Evolutionary conservation across 306 rosid species (phyloP).

Genomic region (Crotalaria pallida): DNA sequence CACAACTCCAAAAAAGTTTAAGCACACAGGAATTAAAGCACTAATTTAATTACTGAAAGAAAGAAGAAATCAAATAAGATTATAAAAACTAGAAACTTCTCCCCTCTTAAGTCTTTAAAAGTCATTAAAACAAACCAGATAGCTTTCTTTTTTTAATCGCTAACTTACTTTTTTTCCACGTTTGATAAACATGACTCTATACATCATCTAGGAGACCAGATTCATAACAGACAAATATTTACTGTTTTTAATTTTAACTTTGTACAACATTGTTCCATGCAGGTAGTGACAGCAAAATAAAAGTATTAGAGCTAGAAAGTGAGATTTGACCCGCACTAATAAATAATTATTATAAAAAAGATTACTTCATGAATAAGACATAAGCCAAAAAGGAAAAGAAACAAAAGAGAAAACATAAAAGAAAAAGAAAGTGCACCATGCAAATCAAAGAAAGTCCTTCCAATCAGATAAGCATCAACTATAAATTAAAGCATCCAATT

Average conservation of each 20-base stretch:
- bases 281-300: background rate
- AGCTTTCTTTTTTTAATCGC: background rate
- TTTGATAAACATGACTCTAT: background rate
- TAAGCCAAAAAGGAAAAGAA: conserved; percentile 16
- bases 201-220: background rate
- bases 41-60: background rate
- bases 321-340: conserved; percentile 3
- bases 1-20: background rate
- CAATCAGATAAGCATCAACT: conserved; percentile 25
- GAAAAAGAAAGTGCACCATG: conserved; percentile 24
- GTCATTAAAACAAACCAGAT: background rate
- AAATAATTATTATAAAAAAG: background rate
- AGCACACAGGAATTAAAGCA: background rate
- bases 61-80: background rate
- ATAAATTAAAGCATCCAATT: conserved; percentile 32
- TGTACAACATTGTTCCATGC: background rate
- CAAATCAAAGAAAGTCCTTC: conserved; percentile 23
- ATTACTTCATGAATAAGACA: conserved; percentile 32
- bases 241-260: background rate
- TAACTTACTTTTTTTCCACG: background rate
- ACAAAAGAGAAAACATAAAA: conserved; percentile 14
- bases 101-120: background rate
- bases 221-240: background rate
- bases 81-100: background rate
- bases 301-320: conserved; percentile 15